Evolutionary conservation across 768 basidiomycete species (phyloP), one percentile per base, ranked within the genome.

Genomic region (Naganishia vaughanmartiniae): DNA sequence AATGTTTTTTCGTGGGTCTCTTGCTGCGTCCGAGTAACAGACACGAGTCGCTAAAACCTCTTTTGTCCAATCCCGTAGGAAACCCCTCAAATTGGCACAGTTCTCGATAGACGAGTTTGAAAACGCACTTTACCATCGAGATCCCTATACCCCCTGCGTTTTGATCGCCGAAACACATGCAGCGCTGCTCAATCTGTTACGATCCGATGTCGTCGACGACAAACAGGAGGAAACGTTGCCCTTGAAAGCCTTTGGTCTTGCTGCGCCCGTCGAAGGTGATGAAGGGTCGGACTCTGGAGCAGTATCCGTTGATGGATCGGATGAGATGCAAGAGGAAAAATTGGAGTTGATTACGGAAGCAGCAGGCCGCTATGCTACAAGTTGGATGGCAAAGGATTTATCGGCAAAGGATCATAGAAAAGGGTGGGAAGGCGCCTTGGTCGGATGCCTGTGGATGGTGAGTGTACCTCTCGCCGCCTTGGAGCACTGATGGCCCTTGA

Each of bases 41-140:
- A 42, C 46, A 70, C 34, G 10, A 57, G 21, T 70, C 15, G 34
- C 42, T 68, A 45, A 67, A 26, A 7, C 39, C n/a, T 42, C 53
- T 28, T 11, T 48, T 45, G 30, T 69, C 36, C 24, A 42, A 33
- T n/a, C 36, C 6, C 28, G 12, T 72, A 96, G 95, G 6, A 89
- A 90, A 85, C 89, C 94, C 1, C 84, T 98, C 19, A 89, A 90
- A 72, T 82, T 99, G 21, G 94, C 94, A 15, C 84, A 88, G 15
- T 91, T 97, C 79, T 89, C 93, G 0, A 84, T 99, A 76, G 96
- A 99, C 80, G 95, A 98, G 77, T 91, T 90, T 78, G 93, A 93
- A 77, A 86, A 88, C 70, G 89, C 93, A 0, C 83, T 98, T 34
- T 88, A 89, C 58, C 95, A 98, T 81, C 84, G 86, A 34, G 90